A percentile compares a stretch with the other conserved stretches of the same genome.
phyloP scores from a whole-genome alignment of 1,284 basidiomycete genomes.

The Pseudozyma tsukubaensis region DNA sequence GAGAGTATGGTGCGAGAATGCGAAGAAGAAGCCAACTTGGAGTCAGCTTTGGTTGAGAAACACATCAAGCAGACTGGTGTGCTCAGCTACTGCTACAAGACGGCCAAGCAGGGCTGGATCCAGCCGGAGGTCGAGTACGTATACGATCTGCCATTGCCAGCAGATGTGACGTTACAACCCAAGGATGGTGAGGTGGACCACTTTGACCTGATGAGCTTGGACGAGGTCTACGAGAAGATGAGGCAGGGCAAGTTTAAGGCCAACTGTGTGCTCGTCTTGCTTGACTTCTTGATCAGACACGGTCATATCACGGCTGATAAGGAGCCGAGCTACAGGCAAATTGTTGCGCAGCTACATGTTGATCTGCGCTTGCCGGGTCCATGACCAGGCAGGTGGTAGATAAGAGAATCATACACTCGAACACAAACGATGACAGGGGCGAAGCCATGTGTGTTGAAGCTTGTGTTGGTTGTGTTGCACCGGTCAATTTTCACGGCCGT shows the following conservation, averaged over 20 bases:
- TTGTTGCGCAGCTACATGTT: conserved; percentile 79
- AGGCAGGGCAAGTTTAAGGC: conserved; percentile 80
- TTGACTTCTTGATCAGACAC: conserved; percentile 84
- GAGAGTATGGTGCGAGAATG: conserved; percentile 90
- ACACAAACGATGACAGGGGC: no score
- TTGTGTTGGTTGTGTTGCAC: no score
- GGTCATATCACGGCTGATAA: conserved; percentile 81
- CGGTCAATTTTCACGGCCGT: not conserved
- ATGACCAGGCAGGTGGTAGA: conserved; percentile 4
- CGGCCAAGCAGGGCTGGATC: conserved; percentile 72
- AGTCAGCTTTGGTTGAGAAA: conserved; percentile 74
- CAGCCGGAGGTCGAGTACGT: conserved; percentile 68
- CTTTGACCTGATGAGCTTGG: conserved; percentile 74
- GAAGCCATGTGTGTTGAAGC: no score
- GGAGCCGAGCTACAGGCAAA: conserved; percentile 79
- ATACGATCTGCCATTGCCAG: conserved; percentile 62
- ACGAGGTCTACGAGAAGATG: conserved; percentile 58
- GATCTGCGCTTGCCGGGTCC: conserved; percentile 71
- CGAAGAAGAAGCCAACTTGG: conserved; percentile 87
- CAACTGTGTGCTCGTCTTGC: conserved; percentile 83
- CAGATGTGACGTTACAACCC: conserved; percentile 76
- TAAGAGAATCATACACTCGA: not conserved
- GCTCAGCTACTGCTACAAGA: conserved; percentile 74
- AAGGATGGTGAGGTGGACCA: conserved; percentile 92
- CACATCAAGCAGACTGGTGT: conserved; percentile 72